phyloP scores from a whole-genome alignment of 202 grass and related monocot species.

The Panicum virgatum region DNA sequence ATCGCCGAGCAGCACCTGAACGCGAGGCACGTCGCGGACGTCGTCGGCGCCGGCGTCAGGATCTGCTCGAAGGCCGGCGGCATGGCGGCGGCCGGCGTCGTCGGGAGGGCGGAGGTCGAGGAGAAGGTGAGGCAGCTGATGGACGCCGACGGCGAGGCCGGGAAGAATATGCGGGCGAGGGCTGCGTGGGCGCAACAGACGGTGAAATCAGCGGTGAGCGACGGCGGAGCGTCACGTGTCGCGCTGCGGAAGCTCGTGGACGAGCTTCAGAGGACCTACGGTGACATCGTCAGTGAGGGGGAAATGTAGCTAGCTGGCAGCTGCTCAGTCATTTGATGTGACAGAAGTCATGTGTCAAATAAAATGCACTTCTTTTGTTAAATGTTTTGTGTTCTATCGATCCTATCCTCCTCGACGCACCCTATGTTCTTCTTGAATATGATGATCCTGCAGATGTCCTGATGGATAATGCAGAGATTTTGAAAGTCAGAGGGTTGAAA shows the following conservation, averaged over 20 bases:
- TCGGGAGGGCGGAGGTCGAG: constrained; percentile 2
- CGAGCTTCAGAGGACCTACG: constrained; percentile 5
- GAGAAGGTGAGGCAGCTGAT: constrained; percentile 1
- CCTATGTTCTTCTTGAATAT: no score
- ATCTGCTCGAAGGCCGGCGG: constrained; percentile 1
- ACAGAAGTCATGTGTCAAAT: not conserved
- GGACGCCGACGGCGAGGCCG: not conserved
- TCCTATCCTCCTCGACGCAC: no score
- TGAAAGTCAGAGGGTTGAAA: no score
- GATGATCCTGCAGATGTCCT: no score
- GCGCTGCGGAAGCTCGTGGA: not conserved
- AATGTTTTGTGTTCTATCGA: no score
- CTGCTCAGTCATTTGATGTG: not conserved
- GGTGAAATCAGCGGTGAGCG: not conserved
- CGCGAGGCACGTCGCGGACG: constrained; percentile 55
- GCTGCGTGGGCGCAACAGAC: not conserved
- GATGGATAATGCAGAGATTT: no score
- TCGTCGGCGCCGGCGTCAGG: constrained; percentile 44
- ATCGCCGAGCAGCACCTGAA: constrained; percentile 72
- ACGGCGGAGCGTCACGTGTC: not conserved
- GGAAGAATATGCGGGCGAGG: not conserved
- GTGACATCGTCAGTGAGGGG: not conserved
- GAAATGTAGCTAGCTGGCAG: not conserved
- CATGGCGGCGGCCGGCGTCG: not conserved
- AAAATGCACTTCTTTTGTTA: no score